Evolutionary conservation across 441 rosid genomes (phyloP).

Genomic region (Dalechampia spathulata): DNA sequence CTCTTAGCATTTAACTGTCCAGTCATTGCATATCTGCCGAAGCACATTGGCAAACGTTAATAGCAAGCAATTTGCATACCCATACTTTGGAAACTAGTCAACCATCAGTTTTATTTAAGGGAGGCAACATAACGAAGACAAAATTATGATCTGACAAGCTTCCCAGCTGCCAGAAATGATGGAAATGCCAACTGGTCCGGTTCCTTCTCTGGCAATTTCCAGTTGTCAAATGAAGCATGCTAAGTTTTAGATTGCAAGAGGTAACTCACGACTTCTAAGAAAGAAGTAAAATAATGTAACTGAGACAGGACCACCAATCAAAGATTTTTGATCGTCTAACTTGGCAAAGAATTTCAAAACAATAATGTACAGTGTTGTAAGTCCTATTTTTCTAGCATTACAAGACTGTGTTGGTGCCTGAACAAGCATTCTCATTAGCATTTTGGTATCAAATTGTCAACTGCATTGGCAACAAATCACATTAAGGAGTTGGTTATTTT

Average conservation of each 20-base stretch:
- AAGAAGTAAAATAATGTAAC: too few species aligned
- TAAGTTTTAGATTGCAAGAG: too few species aligned
- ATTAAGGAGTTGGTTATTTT: neutral
- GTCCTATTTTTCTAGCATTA: too few species aligned
- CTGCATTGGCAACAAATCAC: neutral
- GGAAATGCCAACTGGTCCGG: neutral
- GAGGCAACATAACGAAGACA: neutral
- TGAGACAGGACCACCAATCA: too few species aligned
- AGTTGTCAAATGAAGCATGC: conserved; percentile 6
- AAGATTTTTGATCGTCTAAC: too few species aligned
- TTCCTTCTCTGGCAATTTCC: conserved; percentile 1
- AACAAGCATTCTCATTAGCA: too few species aligned
- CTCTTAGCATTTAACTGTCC: conserved; percentile 97
- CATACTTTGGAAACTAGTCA: neutral
- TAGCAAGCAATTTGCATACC: neutral
- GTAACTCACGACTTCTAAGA: too few species aligned
- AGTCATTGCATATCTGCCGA: conserved; percentile 92
- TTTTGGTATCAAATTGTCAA: too few species aligned
- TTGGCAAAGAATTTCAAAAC: too few species aligned
- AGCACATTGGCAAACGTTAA: conserved; percentile 6
- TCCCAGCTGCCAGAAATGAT: neutral
- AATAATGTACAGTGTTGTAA: too few species aligned
- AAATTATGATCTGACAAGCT: neutral
- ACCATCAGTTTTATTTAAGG: conserved; percentile 2
- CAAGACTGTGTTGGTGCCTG: too few species aligned